phyloP scores from a whole-genome alignment of 805 yeast species.

The Candida chilensis region DNA sequence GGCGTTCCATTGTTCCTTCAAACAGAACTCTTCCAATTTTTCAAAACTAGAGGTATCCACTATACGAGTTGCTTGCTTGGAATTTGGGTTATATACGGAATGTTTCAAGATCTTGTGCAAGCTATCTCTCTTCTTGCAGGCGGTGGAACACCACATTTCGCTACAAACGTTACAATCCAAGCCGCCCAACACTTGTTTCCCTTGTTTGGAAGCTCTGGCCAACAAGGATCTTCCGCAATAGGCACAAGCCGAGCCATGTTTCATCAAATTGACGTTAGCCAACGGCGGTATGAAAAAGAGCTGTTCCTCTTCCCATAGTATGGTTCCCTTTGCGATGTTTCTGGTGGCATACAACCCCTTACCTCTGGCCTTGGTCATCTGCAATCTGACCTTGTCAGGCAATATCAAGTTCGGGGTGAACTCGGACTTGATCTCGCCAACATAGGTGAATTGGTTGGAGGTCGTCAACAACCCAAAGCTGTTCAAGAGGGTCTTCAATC shows the following conservation, averaged over 20 bases:
- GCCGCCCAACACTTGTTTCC: constrained; percentile 29
- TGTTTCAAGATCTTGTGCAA: constrained; percentile 56
- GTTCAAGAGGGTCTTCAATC: constrained; percentile 45
- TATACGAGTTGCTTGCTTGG: constrained; percentile 16
- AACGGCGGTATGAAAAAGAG: constrained; percentile 63
- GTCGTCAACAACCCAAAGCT: constrained; percentile 39
- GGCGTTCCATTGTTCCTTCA: constrained; percentile 58
- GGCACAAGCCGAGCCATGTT: constrained; percentile 59
- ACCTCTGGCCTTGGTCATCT: constrained; percentile 44
- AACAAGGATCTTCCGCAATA: constrained; percentile 55
- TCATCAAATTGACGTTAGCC: constrained; percentile 51
- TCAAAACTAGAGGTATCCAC: constrained; percentile 41
- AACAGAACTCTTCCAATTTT: constrained; percentile 50
- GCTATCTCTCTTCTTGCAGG: constrained; percentile 46
- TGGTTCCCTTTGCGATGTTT: constrained; percentile 32
- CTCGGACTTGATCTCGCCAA: constrained; percentile 41
- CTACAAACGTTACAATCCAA: constrained; percentile 57
- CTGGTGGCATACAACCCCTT: constrained; percentile 50
- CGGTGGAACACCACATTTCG: constrained; percentile 62
- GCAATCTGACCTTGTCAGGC: constrained; percentile 34
- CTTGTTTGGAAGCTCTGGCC: constrained; percentile 13
- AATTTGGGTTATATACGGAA: constrained; percentile 19
- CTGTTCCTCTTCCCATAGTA: constrained; percentile 51
- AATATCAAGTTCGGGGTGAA: constrained; percentile 33
- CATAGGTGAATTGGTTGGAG: constrained; percentile 37